Percentiles rank a stretch among this genome's conserved stretches.
Evolutionary conservation across 768 basidiomycete genomes (phyloP).

Genomic region (Collybia sordida): DNA sequence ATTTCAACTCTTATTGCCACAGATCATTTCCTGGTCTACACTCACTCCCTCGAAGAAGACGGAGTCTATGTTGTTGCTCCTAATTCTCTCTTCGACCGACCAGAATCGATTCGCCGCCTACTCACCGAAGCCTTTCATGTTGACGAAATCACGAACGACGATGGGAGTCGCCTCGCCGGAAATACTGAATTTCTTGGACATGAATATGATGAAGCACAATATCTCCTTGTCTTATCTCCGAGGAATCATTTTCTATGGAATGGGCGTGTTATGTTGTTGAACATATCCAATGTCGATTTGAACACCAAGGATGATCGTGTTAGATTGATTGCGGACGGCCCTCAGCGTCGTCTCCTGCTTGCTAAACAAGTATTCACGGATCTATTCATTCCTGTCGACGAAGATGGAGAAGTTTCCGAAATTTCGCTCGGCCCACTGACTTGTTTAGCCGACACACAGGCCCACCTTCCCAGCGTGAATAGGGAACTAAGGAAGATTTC

Average conservation of each 20-base stretch:
- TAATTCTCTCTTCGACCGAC: constrained; percentile 69
- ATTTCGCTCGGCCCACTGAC: constrained; percentile 38
- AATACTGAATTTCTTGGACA: constrained; percentile 41
- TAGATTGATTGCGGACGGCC: constrained; percentile 90
- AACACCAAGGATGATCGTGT: constrained; percentile 86
- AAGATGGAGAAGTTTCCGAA: constrained; percentile 56
- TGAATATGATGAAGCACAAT: constrained; percentile 63
- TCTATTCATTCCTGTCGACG: constrained; percentile 59
- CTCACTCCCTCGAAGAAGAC: constrained; percentile 82
- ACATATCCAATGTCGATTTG: constrained; percentile 75
- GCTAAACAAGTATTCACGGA: constrained; percentile 80
- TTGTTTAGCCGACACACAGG: constrained; percentile 77
- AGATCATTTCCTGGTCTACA: constrained; percentile 94
- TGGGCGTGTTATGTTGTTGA: constrained; percentile 79
- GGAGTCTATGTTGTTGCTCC: constrained; percentile 91
- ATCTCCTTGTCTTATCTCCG: constrained; percentile 86
- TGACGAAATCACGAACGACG: constrained; percentile 58
- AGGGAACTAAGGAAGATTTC: constrained; percentile 87
- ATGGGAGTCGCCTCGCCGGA: constrained; percentile 42
- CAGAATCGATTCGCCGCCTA: constrained; percentile 75
- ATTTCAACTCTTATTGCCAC: constrained; percentile 77
- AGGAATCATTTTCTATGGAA: constrained; percentile 89
- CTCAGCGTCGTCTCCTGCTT: constrained; percentile 67
- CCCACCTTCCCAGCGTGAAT: constrained; percentile 89
- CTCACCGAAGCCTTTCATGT: constrained; percentile 85